Evolutionary conservation across 2,329 filamentous ascomycete genomes (phyloP).

Genomic region (Scortechinia acanthostroma): DNA sequence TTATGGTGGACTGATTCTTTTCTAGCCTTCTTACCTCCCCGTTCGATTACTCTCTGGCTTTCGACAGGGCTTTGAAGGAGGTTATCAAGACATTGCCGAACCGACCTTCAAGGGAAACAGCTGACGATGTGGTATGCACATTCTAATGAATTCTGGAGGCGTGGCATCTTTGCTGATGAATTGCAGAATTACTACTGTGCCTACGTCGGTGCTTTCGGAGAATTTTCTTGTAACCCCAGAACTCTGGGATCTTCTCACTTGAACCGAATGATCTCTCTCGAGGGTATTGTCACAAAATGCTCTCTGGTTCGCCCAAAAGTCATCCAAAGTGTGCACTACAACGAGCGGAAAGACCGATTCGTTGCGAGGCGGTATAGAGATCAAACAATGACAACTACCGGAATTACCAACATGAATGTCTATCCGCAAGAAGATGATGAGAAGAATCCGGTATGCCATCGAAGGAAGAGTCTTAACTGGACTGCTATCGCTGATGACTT

Average conservation of each 20-base stretch:
- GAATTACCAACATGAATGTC: slow-evolving; percentile 62
- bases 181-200: slow-evolving; percentile 56
- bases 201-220: slow-evolving; percentile 68
- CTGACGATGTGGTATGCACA: slow-evolving; percentile 52
- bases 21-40: slow-evolving; percentile 50
- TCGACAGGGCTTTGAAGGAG: slow-evolving; percentile 62
- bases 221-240: slow-evolving; percentile 67
- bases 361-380: slow-evolving; percentile 64
- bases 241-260: slow-evolving; percentile 64
- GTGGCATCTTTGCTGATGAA: too few relatives aligned
- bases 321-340: slow-evolving; percentile 71
- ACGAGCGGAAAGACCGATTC: slow-evolving; percentile 59
- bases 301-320: slow-evolving; percentile 69
- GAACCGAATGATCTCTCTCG: slow-evolving; percentile 69
- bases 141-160: too few relatives aligned
- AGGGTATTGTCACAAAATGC: slow-evolving; percentile 72
- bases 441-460: slow-evolving; percentile 41
- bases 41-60: slow-evolving; percentile 63
- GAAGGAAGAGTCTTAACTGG: neutral
- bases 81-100: slow-evolving; percentile 55
- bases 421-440: slow-evolving; percentile 69
- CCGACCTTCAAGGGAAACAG: slow-evolving; percentile 36
- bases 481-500: neutral
- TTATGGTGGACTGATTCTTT: neutral
- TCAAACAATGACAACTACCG: slow-evolving; percentile 64